Evolutionary conservation across 2,329 filamentous ascomycete genomes (phyloP), one percentile per base, ranked within the genome.

Genomic region (Colletotrichum sp.): DNA sequence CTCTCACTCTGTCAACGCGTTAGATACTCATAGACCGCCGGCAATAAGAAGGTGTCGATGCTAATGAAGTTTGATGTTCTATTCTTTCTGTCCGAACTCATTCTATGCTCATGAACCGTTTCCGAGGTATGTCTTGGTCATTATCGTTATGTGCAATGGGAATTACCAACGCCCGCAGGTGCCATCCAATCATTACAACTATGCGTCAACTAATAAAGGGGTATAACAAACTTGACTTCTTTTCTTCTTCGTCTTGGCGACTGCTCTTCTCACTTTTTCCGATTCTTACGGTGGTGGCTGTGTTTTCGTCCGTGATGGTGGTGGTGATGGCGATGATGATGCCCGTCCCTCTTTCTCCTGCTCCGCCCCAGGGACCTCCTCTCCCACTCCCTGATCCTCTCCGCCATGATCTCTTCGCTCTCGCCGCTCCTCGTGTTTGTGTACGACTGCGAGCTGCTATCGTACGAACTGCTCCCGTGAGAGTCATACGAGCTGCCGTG

Each of bases 21-120:
- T 75, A 76, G 75, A 76, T 76, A 75, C 72, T 76, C 66, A 68
- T 76, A 75, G 75, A 76, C 72, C 72, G 72, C 63, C 72, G 52
- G 67, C 75, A 71, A 71, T 55, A 75, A 69, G 34, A 75, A 71
- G 62, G 65, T 76, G 74, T 76, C 65, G 74, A 72, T 74, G 59
- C 63, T 76, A 67, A 75, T 75, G 75, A 67, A 76, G 66, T 60
- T 26, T 71, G 52, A 55, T 71, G 62, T 71, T 75, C 55, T 26
- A 63, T 44, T n/a, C 15, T 44, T 39, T 32, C 30, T 32, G 59
- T 34, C 8, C 8, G 32, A 34, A 5, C 18, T 62, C 32, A 64
- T 36, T 36, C 59, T 62, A 62, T 30, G n/a, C n/a, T 52, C 44
- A 52, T 52, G n/a, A 22, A 52, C 30, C 59, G 12, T 30, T n/a